Conservation (phyloP, 73 alveolate genomes). For the Chromera velia region DNA sequence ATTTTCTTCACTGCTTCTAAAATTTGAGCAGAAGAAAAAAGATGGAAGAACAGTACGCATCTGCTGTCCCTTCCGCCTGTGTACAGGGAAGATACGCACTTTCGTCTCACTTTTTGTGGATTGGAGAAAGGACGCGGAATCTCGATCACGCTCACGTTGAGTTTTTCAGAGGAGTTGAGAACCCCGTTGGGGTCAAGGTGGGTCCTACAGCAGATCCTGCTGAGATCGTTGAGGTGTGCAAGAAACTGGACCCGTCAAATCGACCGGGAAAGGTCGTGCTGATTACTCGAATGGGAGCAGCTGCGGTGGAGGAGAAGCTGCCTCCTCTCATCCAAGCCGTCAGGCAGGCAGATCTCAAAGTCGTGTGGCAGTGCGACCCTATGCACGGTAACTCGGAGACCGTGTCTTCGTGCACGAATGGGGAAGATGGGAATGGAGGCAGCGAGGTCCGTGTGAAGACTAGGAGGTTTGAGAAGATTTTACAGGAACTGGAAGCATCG, state of each 20-base stretch:
- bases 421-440: neutral
- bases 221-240: slow-evolving; percentile 8
- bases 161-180: slow-evolving; percentile 26
- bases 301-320: neutral
- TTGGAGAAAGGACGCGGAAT: slow-evolving; percentile 50
- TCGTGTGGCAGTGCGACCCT: slow-evolving; percentile 27
- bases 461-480: neutral
- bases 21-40: too few relatives aligned
- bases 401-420: neutral
- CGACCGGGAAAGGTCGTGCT: slow-evolving; percentile 38
- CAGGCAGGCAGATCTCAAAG: slow-evolving; percentile 18
- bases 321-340: slow-evolving; percentile 22
- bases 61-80: too few relatives aligned
- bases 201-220: slow-evolving; percentile 39
- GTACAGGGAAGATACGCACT: neutral
- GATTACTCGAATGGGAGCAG: slow-evolving; percentile 32
- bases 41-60: too few relatives aligned
- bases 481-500: neutral
- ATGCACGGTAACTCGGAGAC: slow-evolving; percentile 16
- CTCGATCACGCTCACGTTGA: slow-evolving; percentile 47
- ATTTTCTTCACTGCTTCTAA: too few relatives aligned
- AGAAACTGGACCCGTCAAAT: slow-evolving; percentile 29
- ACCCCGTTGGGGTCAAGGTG: slow-evolving; percentile 48
- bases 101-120: slow-evolving; percentile 45
- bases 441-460: neutral